Base-by-base conservation (phyloP, 2,329 filamentous ascomycete species). In the Microcera coccophila region DNA sequence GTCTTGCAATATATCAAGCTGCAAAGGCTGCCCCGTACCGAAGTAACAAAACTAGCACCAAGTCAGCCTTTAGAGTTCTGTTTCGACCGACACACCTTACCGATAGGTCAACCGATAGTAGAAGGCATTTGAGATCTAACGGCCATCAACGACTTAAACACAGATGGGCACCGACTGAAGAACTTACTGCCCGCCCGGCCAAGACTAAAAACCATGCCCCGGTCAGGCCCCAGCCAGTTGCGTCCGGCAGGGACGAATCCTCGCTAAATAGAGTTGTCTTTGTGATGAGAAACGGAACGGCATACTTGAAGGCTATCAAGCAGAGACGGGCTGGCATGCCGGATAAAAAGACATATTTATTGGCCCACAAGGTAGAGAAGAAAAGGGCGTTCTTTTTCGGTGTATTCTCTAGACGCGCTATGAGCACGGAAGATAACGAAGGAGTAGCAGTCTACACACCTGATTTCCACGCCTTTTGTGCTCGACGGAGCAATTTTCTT, bases 171-270 rank as follows among this genome's bases (percentile, higher is more conserved):
- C n/a, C n/a, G n/a, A n/a, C n/a, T n/a, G n/a, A n/a, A n/a, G n/a
- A n/a, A 41, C 20, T 15, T 50, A 58, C 58, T 12, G 58, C 57
- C 8, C 57, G 53, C 5, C 58, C 51, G 5, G 48, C 44, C 19
- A 60, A 60, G 9, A 59, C 56, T 4, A 61, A 43, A 22, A 49
- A 35, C 32, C 52, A 59, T n/a, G 58, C 58, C 9, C 56, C 58
- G 31, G 60, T 59, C 32, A 61, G 39, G 14, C 58, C 58, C 35
- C 55, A 59, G 16, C 55, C 54, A 10, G 38, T 48, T 41, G 55
- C 54, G 29, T 52, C 35, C n/a, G n/a, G n/a, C n/a, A n/a, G n/a
- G n/a, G n/a, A n/a, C n/a, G n/a, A n/a, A n/a, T n/a, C n/a, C n/a
- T n/a, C n/a, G n/a, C n/a, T n/a, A n/a, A n/a, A 38, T 50, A 54